phyloP scores from a whole-genome alignment of 2,329 filamentous ascomycete species.

The Pseudofabraea citricarpa region DNA sequence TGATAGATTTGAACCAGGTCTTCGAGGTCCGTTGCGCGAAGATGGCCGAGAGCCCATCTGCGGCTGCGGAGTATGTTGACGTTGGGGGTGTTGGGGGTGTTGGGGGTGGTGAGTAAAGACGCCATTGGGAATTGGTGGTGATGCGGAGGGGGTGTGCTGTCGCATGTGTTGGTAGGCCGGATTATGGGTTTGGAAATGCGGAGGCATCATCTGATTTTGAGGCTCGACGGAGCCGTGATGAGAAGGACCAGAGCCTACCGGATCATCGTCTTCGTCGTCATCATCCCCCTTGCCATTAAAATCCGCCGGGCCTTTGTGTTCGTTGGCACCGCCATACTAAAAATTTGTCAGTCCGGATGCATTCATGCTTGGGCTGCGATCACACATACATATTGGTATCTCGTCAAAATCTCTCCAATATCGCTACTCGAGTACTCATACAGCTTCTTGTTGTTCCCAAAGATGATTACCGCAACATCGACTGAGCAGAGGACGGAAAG shows the following conservation, averaged over 20 bases:
- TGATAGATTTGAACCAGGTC: conserved; percentile 69
- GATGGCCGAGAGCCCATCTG: conserved; percentile 69
- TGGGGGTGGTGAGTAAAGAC: conserved; percentile 35
- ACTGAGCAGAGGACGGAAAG: conserved; percentile 96
- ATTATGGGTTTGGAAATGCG: conserved; percentile 61
- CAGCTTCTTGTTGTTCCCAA: conserved; percentile 97
- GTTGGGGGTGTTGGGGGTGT: conserved; percentile 23
- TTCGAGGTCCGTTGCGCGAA: conserved; percentile 75
- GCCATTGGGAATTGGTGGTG: conserved; percentile 71
- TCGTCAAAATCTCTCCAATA: conserved; percentile 82
- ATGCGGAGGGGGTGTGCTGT: conserved; percentile 78
- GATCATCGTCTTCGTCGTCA: conserved; percentile 78
- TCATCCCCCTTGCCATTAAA: conserved; percentile 76
- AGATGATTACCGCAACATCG: conserved; percentile 97
- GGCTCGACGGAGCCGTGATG: conserved; percentile 34
- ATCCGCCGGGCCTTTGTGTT: conserved; percentile 92
- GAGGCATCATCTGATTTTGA: conserved; percentile 64
- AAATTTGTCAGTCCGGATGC: conserved; percentile 14
- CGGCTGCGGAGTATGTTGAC: conserved; percentile 79
- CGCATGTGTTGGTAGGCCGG: conserved; percentile 74
- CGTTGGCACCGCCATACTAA: conserved; percentile 87
- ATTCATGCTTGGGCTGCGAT: conserved; percentile 5
- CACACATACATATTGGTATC: conserved; percentile 90
- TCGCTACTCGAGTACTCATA: conserved; percentile 96
- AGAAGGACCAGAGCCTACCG: conserved; percentile 63